Evolutionary conservation across 2,329 filamentous ascomycete species (phyloP).

Genomic region (Fusarium buharicum): DNA sequence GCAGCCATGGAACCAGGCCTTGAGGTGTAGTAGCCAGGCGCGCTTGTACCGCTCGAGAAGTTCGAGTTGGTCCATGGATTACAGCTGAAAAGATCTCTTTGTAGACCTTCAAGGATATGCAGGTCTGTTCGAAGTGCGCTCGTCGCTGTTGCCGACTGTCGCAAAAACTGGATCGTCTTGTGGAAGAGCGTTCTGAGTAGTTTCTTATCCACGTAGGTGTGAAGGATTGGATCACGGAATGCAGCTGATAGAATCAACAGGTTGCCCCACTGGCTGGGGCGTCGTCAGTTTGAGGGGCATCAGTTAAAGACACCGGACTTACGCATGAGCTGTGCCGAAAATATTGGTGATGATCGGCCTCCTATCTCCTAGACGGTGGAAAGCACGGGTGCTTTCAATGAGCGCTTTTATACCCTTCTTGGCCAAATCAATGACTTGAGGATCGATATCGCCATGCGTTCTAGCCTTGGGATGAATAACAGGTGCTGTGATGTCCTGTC

Average conservation of each 20-base stretch:
- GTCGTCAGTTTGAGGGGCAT: no score
- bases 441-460: conserved; percentile 54
- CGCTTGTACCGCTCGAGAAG: conserved; percentile 56
- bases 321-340: conserved; percentile 95
- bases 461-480: conserved; percentile 52
- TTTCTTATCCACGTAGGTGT: conserved; percentile 64
- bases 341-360: conserved; percentile 93
- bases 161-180: conserved; percentile 81
- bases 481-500: conserved; percentile 52
- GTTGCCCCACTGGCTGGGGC: conserved; percentile 96
- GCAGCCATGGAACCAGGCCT: conserved; percentile 40
- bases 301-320: no score
- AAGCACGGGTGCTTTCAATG: conserved; percentile 85
- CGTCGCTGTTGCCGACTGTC: conserved; percentile 74
- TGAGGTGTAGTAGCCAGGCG: conserved; percentile 41
- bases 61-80: conserved; percentile 51
- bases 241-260: conserved; percentile 88
- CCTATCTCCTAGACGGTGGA: conserved; percentile 69
- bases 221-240: conserved; percentile 73
- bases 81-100: conserved; percentile 56
- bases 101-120: conserved; percentile 72
- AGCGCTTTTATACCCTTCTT: conserved; percentile 76
- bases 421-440: conserved; percentile 64
- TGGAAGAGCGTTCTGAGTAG: conserved; percentile 70
- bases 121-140: conserved; percentile 80